phyloP scores from a whole-genome alignment of 768 basidiomycete species.

The Tricholoma sp. region DNA sequence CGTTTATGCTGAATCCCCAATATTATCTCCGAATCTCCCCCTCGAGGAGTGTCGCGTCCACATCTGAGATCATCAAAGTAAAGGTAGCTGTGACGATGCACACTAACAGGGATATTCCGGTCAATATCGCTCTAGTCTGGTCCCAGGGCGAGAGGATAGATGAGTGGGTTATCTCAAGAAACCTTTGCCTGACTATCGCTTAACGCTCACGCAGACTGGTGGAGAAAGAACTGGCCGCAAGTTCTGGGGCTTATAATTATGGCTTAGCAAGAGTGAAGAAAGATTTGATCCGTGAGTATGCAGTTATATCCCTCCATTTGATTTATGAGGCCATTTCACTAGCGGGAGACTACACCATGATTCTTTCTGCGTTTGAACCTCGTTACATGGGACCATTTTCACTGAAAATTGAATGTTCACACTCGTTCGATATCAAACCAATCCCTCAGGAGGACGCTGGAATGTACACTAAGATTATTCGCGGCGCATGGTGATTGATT shows the following conservation, averaged over 20 bases:
- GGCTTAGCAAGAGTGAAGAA: constrained; percentile 58
- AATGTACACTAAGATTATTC: constrained; percentile 68
- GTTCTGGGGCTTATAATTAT: constrained; percentile 79
- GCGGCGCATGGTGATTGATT: constrained; percentile 65
- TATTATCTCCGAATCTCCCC: constrained; percentile 63
- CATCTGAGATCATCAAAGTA: constrained; percentile 27
- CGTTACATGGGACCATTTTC: constrained; percentile 59
- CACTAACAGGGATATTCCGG: constrained; percentile 59
- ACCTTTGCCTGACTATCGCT: not conserved
- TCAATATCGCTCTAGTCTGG: constrained; percentile 74
- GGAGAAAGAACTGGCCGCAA: constrained; percentile 64
- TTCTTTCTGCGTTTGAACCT: constrained; percentile 85
- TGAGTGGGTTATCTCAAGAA: constrained; percentile 49
- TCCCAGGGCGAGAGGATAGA: constrained; percentile 67
- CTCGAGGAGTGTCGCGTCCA: constrained; percentile 12
- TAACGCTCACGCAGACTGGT: constrained; percentile 35
- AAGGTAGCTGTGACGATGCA: constrained; percentile 42
- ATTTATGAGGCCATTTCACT: constrained; percentile 1
- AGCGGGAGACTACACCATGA: constrained; percentile 79
- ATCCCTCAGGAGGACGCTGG: constrained; percentile 89
- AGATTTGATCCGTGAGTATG: constrained; percentile 46
- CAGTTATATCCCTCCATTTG: not conserved
- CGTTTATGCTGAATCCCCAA: constrained; percentile 89
- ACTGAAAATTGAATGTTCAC: constrained; percentile 57
- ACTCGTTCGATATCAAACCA: constrained; percentile 52